Evolutionary conservation across 768 basidiomycete species (phyloP).

Genomic region (Phlegmacium glaucopus): DNA sequence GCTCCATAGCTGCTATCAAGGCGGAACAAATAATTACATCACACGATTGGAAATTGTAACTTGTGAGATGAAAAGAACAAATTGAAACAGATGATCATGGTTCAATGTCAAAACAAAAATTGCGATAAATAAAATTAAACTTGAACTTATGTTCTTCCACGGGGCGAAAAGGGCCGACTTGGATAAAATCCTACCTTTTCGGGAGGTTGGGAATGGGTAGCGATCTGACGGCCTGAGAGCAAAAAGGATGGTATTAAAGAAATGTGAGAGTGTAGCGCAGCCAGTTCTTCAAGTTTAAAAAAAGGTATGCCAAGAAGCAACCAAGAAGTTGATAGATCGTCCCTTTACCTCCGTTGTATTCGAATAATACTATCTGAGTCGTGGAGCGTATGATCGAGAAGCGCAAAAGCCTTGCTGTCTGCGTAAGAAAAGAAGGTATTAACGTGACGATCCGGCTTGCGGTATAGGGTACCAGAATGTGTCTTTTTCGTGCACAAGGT

Average conservation of each 20-base stretch:
- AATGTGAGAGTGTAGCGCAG: background rate
- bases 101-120: too few species aligned
- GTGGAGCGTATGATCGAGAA: slow-evolving; percentile 10
- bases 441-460: slow-evolving; percentile 8
- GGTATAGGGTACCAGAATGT: background rate
- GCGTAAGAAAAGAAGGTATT: slow-evolving; percentile 9
- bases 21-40: too few species aligned
- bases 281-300: background rate
- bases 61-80: too few species aligned
- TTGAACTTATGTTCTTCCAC: too few species aligned
- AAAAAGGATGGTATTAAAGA: background rate
- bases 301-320: slow-evolving; percentile 13
- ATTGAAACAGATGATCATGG: too few species aligned
- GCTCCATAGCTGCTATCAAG: too few species aligned
- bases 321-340: slow-evolving; percentile 12
- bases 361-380: slow-evolving; percentile 7
- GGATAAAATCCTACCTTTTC: too few species aligned
- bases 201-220: too few species aligned
- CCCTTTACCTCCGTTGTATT: slow-evolving; percentile 12
- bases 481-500: background rate
- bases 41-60: too few species aligned
- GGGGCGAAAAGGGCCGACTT: too few species aligned
- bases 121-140: too few species aligned
- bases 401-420: slow-evolving; percentile 11
- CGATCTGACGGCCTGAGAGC: background rate